Evolutionary conservation across 2,329 filamentous ascomycete species (phyloP).

Genomic region (Teratosphaeria zuluensis): DNA sequence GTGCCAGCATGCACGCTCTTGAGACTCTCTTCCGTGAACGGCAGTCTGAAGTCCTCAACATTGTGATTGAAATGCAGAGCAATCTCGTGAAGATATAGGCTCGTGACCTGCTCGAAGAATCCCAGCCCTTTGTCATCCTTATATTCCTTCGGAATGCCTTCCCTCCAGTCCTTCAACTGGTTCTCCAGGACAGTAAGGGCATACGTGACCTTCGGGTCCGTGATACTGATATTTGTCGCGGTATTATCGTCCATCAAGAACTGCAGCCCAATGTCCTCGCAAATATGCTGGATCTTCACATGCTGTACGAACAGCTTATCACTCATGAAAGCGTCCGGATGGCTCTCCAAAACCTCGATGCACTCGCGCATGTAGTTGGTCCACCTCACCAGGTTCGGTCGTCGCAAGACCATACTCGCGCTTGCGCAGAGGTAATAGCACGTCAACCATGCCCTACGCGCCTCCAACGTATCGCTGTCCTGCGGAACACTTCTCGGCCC

Average conservation of each 20-base stretch:
- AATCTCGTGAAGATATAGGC: conserved; percentile 42
- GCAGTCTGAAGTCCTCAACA: conserved; percentile 36
- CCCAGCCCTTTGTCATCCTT: conserved; percentile 25
- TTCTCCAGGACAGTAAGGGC: conserved; percentile 46
- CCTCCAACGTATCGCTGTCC: conserved; percentile 46
- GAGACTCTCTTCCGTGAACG: conserved; percentile 34
- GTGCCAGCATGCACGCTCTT: conserved; percentile 28
- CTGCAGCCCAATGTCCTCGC: conserved; percentile 46
- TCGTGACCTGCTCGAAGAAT: conserved; percentile 39
- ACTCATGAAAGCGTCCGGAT: conserved; percentile 46
- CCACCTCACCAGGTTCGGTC: conserved; percentile 51
- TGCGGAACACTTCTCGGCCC: conserved; percentile 16
- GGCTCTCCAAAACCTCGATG: conserved; percentile 46
- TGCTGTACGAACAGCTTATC: conserved; percentile 49
- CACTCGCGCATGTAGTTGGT: conserved; percentile 55
- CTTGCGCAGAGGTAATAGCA: conserved; percentile 54
- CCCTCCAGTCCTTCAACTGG: conserved; percentile 41
- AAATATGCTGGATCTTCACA: conserved; percentile 48
- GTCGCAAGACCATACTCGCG: conserved; percentile 48
- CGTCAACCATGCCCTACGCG: conserved; percentile 49
- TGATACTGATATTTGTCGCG: conserved; percentile 38
- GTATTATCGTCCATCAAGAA: conserved; percentile 48
- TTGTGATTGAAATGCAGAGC: conserved; percentile 39
- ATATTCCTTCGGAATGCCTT: conserved; percentile 31
- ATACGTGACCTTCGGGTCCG: conserved; percentile 47